phyloP scores from a whole-genome alignment of 2,329 filamentous ascomycete genomes.

The Penicillium glabrum region DNA sequence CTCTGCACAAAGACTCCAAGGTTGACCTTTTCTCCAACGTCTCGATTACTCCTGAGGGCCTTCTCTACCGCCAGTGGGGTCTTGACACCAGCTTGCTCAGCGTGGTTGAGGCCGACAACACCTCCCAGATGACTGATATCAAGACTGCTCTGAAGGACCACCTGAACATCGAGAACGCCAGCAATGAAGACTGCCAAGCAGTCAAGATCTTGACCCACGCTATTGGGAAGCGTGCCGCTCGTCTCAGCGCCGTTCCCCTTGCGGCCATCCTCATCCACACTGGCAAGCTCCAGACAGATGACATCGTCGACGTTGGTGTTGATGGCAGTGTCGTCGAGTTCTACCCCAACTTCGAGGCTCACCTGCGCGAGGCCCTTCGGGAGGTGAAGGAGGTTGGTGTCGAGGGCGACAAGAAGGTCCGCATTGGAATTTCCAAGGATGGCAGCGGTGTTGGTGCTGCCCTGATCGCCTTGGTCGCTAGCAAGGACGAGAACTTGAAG shows the following conservation, averaged over 20 bases:
- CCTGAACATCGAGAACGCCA: slow-evolving; percentile 73
- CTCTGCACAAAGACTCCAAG: slow-evolving; percentile 67
- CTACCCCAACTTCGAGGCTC: slow-evolving; percentile 87
- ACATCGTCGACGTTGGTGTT: slow-evolving; percentile 86
- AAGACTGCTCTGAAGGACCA: slow-evolving; percentile 76
- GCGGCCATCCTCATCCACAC: slow-evolving; percentile 81
- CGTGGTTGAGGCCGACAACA: slow-evolving; percentile 77
- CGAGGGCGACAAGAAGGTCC: slow-evolving; percentile 77
- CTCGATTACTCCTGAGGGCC: slow-evolving; percentile 62
- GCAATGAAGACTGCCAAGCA: slow-evolving; percentile 79
- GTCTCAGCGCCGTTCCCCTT: slow-evolving; percentile 83
- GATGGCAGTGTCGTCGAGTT: slow-evolving; percentile 94
- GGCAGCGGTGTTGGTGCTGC: slow-evolving; percentile 94
- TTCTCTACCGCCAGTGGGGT: slow-evolving; percentile 78
- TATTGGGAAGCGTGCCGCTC: slow-evolving; percentile 82
- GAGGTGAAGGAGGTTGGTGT: slow-evolving; percentile 75
- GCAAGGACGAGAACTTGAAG: slow-evolving; percentile 35
- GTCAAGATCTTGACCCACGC: slow-evolving; percentile 81
- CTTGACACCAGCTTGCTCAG: slow-evolving; percentile 90
- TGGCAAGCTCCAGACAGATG: slow-evolving; percentile 65
- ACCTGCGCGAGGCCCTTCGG: slow-evolving; percentile 79
- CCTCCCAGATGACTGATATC: slow-evolving; percentile 67
- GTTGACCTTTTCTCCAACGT: slow-evolving; percentile 75
- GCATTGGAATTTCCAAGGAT: slow-evolving; percentile 96
- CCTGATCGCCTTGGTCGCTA: slow-evolving; percentile 87